A percentile compares a stretch with the other conserved stretches of the same genome.
These are phyloP conservation scores for Begonia peltatifolia DNA, from an alignment of 306 rosid genomes.

Conservation along the genomic window DNA sequence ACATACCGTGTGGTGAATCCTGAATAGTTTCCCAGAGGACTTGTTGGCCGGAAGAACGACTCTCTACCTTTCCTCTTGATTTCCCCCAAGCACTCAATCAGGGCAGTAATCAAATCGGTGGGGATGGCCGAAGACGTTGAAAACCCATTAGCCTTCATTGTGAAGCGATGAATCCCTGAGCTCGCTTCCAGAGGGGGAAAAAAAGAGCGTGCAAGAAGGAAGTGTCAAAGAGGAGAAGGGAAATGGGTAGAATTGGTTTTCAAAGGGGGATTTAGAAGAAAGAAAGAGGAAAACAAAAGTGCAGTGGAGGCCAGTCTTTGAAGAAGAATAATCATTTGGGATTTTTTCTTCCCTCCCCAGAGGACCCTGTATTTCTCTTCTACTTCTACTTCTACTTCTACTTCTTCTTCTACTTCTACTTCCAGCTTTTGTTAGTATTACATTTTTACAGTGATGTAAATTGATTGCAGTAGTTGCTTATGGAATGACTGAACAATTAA, in stretches of 20 bases:
- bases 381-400: not conserved
- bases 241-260: conserved; percentile 14
- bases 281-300: conserved; percentile 9
- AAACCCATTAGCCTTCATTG: conserved; percentile 13
- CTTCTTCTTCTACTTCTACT: not conserved
- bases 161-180: conserved; percentile 7
- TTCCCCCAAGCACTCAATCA: conserved; percentile 8
- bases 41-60: conserved; percentile 69
- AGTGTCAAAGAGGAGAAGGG: conserved; percentile 16
- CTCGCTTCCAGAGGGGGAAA: conserved; percentile 6
- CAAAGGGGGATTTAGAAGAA: conserved; percentile 19
- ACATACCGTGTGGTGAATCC: conserved; percentile 81
- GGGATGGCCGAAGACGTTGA: conserved; percentile 36
- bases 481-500: not conserved
- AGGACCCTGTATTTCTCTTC: no score
- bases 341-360: conserved; percentile 6
- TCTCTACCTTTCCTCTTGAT: conserved; percentile 15
- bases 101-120: conserved; percentile 30
- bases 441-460: not conserved
- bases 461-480: no score
- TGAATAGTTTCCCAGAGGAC: conserved; percentile 60
- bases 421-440: not conserved
- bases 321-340: conserved; percentile 25
- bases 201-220: conserved; percentile 7
- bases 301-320: conserved; percentile 39